Percentiles rank a stretch among this genome's conserved stretches.
Evolutionary conservation across 495 filamentous ascomycete genomes (phyloP).

Genomic region (Lophium mytilinum): DNA sequence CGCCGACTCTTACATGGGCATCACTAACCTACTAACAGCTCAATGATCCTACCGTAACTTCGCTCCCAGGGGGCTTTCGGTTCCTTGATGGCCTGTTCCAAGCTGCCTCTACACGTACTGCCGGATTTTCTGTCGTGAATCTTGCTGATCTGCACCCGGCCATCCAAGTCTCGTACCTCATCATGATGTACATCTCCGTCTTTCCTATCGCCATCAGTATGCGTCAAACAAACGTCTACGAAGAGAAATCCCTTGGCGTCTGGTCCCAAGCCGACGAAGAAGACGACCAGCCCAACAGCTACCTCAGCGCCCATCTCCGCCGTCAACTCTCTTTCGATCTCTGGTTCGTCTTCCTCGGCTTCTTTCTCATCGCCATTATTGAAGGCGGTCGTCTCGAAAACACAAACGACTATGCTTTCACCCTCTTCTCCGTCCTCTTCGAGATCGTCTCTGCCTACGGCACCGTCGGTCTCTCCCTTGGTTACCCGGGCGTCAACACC

Average conservation of each 20-base stretch:
- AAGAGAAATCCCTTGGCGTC: slow-evolving; percentile 85
- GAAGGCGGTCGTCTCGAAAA: slow-evolving; percentile 60
- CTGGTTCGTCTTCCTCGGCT: slow-evolving; percentile 86
- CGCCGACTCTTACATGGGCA: not conserved
- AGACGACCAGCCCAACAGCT: slow-evolving; percentile 44
- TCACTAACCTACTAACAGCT: slow-evolving; percentile 41
- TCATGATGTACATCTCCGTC: slow-evolving; percentile 99
- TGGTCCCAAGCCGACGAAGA: slow-evolving; percentile 42
- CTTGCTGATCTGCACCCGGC: slow-evolving; percentile 74
- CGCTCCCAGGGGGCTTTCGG: slow-evolving; percentile 58
- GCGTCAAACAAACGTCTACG: slow-evolving; percentile 91
- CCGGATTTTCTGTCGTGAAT: slow-evolving; percentile 75
- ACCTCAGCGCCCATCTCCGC: slow-evolving; percentile 80
- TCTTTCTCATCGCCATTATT: slow-evolving; percentile 79
- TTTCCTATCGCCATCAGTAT: slow-evolving; percentile 93
- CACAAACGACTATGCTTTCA: slow-evolving; percentile 53
- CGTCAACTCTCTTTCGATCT: slow-evolving; percentile 88
- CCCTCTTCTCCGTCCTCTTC: slow-evolving; percentile 76
- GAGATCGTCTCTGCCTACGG: slow-evolving; percentile 90
- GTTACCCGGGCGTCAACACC: slow-evolving; percentile 64
- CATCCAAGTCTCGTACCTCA: slow-evolving; percentile 87
- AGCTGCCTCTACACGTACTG: slow-evolving; percentile 76
- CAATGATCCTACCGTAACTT: slow-evolving; percentile 53
- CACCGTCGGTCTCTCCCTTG: slow-evolving; percentile 84
- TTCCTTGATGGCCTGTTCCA: slow-evolving; percentile 83